Base-by-base conservation (phyloP, 1,284 basidiomycete species). In the Sanghuangporus weigelae region DNA sequence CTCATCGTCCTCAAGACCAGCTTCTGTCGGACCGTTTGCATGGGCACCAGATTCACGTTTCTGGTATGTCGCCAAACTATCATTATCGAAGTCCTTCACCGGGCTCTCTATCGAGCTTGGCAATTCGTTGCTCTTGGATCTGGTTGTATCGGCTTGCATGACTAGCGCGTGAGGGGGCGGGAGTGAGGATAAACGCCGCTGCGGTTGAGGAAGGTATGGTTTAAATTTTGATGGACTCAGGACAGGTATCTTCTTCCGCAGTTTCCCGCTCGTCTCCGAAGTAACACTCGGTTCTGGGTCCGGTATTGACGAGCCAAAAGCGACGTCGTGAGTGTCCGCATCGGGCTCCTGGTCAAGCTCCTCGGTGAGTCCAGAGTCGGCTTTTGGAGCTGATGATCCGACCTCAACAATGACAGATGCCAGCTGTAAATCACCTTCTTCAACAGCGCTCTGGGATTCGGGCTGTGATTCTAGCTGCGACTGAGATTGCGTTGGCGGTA, bases 191-290 rank as follows among this genome's bases (percentile, higher is more conserved):
- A 60, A 36, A 31, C 63, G 57, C 48, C 50, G 62, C 31, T 49
- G 50, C 23, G 42, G 53, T 31, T 31, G 26, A 21, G 42, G 58
- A 31, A 67, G 49, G 56, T 59, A 57, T 8, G 64, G 64, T 26
- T 36, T 51, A 58, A 67, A 67, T 46, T 63, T 65, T 14, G 66
- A 67, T n/a, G 66, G 66, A 10, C 61, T 53, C 8, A 67, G 36
- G 11, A 58, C 19, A 16, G 64, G 66, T 44, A 67, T 63, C 35
- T 53, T 58, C 48, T 57, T 57, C 14, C 63, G 48, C 26, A 38
- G n/a, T 48, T 62, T 65, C n/a, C 5, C 31, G 7, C 21, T n/a
- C 26, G 10, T 16, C 21, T 36, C 46, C 12, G 54, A 35, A 46
- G 16, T 35, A 7, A 42, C n/a, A 49, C 53, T 57, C 16, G 55